Percentiles rank a stretch among this genome's conserved stretches.
These are phyloP conservation scores for Verticillium albo-atrum DNA, from an alignment of 2,329 filamentous ascomycete species.

Conservation along the genomic window DNA sequence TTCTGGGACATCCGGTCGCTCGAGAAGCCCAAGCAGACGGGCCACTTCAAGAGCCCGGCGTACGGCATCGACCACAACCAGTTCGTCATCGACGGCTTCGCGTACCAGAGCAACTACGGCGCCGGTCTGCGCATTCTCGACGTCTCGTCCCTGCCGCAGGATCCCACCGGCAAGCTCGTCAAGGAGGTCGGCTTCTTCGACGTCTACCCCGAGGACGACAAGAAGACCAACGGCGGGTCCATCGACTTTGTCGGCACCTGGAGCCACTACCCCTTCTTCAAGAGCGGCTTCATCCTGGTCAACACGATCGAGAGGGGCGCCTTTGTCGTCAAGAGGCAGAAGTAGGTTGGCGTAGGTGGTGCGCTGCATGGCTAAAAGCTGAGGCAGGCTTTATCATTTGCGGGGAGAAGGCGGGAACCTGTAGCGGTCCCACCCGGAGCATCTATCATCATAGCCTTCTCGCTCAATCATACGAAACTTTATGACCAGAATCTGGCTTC, in stretches of 20 bases:
- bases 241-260: slow-evolving; percentile 37
- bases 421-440: too few species aligned
- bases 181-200: slow-evolving; percentile 42
- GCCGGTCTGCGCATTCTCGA: slow-evolving; percentile 35
- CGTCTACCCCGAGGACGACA: slow-evolving; percentile 41
- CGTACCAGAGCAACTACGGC: slow-evolving; percentile 43
- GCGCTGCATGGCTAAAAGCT: too few species aligned
- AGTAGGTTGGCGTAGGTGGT: not conserved
- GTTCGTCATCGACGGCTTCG: slow-evolving; percentile 33
- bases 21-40: slow-evolving; percentile 31
- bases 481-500: too few species aligned
- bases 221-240: not conserved
- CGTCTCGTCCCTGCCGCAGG: slow-evolving; percentile 22
- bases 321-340: slow-evolving; percentile 26
- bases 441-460: too few species aligned
- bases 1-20: slow-evolving; percentile 41
- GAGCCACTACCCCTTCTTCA: slow-evolving; percentile 38
- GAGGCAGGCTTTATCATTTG: too few species aligned
- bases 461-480: too few species aligned
- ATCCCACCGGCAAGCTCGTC: slow-evolving; percentile 33
- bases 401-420: too few species aligned
- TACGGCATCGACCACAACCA: slow-evolving; percentile 41
- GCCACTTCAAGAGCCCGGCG: slow-evolving; percentile 31
- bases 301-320: slow-evolving; percentile 44
- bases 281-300: slow-evolving; percentile 33